Base-by-base conservation (phyloP, 2,329 filamentous ascomycete genomes). In the Beauveria bassiana region DNA sequence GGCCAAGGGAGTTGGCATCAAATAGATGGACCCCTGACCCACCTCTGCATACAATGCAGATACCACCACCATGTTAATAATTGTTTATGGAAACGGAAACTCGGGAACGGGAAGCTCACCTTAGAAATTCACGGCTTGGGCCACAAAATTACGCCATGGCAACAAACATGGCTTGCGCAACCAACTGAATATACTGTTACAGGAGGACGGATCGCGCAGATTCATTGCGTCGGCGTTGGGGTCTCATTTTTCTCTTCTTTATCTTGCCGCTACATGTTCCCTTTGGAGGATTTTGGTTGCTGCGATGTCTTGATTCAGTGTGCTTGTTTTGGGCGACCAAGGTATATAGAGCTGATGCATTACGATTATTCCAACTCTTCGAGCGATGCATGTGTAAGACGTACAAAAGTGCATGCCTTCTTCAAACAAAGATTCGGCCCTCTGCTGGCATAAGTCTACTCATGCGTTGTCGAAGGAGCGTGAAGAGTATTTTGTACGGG, bases 1-100 rank as follows among this genome's bases (percentile, higher is more conserved):
- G 28, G 74, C 73, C 6, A 75, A 76, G 61, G 60, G 56, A 9
- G 56, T 52, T 2, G 56, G 56, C 38, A 59, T 59, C 10, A 43
- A 50, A 43, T 59, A 59, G 26, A 16, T 26, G 8, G 14, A 12
- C 43, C 4, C 22, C n/a, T 9, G 20, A 18, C 26, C 10, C 20
- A 31, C 34, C 38, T 9, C 26, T 7, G 20, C 6, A 9, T n/a
- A 24, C 20, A 22, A 46, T 34, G 40, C 53, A 45, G n/a, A 55
- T 20, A 55, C 22, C 45, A 55, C 24, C 26, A 57, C 24, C 26
- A 49, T 46, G 28, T 46, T 34, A 26, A 47, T 49, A 46, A 57
- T 46, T 46, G 24, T 28, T 34, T 20, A 45, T 16, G 53, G 42
- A 56, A 56, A 18, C 22, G 38, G 34, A 28, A 24, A 54, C 40